Evolutionary conservation across 148 eudicot genomes (phyloP).

Genomic region (Rhododendron henanense): DNA sequence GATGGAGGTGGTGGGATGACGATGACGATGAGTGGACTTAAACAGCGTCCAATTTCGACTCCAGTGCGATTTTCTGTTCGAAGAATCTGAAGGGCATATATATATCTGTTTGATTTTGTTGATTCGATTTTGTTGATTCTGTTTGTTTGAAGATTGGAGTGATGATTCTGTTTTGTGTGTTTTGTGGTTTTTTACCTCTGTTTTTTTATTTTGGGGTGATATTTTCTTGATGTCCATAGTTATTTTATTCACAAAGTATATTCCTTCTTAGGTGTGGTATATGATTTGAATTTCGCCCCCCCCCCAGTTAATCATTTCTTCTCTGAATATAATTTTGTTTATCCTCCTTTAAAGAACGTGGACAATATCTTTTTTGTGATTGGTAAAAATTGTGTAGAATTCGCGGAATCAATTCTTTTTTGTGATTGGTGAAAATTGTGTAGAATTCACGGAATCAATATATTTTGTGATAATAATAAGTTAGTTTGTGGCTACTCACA

Average conservation of each 20-base stretch:
- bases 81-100: conserved; percentile 15
- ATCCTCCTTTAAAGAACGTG: neutral
- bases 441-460: too few relatives aligned
- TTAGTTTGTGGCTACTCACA: too few relatives aligned
- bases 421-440: too few relatives aligned
- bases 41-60: conserved; percentile 42
- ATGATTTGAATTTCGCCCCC: neutral
- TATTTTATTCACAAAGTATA: neutral
- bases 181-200: neutral
- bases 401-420: too few relatives aligned
- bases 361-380: too few relatives aligned
- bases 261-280: neutral
- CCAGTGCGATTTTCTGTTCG: conserved; percentile 42
- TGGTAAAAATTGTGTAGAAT: too few relatives aligned
- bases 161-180: neutral
- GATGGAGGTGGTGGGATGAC: conserved; percentile 13
- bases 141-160: neutral
- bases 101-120: neutral
- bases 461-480: too few relatives aligned
- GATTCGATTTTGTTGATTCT: neutral
- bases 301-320: neutral
- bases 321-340: too few relatives aligned
- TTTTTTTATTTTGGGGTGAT: neutral
- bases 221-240: conserved; percentile 31
- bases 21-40: conserved; percentile 40